A percentile compares a stretch with the other conserved stretches of the same genome.
Conservation (phyloP, 108 stramenopile genomes). For the Cafeteria roenbergensis region DNA sequence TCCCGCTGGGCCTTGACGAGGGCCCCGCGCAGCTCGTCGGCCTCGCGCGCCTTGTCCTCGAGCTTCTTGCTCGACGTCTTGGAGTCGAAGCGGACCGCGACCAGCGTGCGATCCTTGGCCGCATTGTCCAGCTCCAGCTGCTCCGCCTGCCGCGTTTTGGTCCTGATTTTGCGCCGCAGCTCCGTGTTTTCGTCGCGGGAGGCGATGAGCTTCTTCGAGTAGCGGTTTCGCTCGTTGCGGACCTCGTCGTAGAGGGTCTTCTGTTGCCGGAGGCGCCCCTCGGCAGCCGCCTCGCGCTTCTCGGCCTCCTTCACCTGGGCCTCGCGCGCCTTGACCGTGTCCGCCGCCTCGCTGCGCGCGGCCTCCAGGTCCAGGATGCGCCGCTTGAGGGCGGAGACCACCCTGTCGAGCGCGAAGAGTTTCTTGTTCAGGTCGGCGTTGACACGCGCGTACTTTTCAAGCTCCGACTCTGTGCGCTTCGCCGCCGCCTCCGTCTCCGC, state of each 20-base stretch:
- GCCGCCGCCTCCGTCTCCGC: too few species aligned
- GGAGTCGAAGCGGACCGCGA: conserved; percentile 60
- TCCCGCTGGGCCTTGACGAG: conserved; percentile 20
- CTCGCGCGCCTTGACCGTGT: conserved; percentile 53
- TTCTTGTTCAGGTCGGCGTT: conserved; percentile 24
- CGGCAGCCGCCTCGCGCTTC: conserved; percentile 37
- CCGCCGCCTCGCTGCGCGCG: too few species aligned
- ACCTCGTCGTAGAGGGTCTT: conserved; percentile 54
- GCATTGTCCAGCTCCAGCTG: conserved; percentile 53
- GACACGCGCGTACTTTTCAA: background rate
- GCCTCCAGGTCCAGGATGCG: too few species aligned
- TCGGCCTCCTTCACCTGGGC: conserved; percentile 31
- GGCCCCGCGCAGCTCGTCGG: conserved; percentile 22
- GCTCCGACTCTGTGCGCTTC: too few species aligned
- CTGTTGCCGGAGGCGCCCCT: conserved; percentile 57
- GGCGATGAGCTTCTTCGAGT: conserved; percentile 50
- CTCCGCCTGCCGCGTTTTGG: conserved; percentile 53
- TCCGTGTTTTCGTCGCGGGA: conserved; percentile 56
- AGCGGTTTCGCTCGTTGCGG: conserved; percentile 50
- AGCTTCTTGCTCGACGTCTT: conserved; percentile 47
- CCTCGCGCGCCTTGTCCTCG: background rate
- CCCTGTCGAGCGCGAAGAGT: conserved; percentile 41
- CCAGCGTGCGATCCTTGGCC: conserved; percentile 57
- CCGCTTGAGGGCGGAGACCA: conserved; percentile 34
- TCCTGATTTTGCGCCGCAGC: conserved; percentile 57